Evolutionary conservation across 768 basidiomycete species (phyloP).

Genomic region (Panellus pusillus): DNA sequence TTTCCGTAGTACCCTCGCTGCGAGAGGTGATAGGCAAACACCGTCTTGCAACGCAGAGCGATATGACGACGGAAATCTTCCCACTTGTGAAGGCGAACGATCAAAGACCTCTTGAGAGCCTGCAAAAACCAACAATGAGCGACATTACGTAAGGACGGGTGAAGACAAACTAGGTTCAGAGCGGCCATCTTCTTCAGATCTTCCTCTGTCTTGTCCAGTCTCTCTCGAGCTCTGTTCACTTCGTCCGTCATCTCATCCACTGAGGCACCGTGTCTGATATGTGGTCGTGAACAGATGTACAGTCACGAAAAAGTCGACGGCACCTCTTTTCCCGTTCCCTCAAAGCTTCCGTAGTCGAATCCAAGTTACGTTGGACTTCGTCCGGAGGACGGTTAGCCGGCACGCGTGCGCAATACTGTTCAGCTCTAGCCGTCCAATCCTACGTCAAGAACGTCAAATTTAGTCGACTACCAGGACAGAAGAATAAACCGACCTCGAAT

Average conservation of each 20-base stretch:
- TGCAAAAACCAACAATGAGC: constrained; percentile 27
- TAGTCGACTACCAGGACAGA: not conserved
- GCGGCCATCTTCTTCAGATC: constrained; percentile 63
- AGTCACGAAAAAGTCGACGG: constrained; percentile 15
- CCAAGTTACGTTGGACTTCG: constrained; percentile 58
- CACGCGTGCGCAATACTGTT: constrained; percentile 58
- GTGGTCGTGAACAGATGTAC: not conserved
- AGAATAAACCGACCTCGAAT: constrained; percentile 48
- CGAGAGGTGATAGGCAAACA: constrained; percentile 80
- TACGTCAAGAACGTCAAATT: constrained; percentile 26
- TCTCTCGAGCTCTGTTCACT: constrained; percentile 62
- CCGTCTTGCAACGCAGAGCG: constrained; percentile 80
- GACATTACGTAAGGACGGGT: not conserved
- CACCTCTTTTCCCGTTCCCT: constrained; percentile 66
- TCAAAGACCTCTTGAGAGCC: constrained; percentile 68
- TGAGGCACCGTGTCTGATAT: constrained; percentile 66
- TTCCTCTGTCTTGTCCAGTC: constrained; percentile 56
- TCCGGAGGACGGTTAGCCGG: constrained; percentile 57
- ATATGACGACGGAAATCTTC: constrained; percentile 86
- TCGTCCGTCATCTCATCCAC: constrained; percentile 77
- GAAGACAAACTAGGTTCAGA: constrained; percentile 63
- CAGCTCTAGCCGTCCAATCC: constrained; percentile 67
- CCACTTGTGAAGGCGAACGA: constrained; percentile 72
- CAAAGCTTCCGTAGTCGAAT: constrained; percentile 63
- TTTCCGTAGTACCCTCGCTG: constrained; percentile 90